Evolutionary conservation across 2,329 filamentous ascomycete genomes (phyloP), one percentile per base, ranked within the genome.

Genomic region (Dactylellina drechsleri): DNA sequence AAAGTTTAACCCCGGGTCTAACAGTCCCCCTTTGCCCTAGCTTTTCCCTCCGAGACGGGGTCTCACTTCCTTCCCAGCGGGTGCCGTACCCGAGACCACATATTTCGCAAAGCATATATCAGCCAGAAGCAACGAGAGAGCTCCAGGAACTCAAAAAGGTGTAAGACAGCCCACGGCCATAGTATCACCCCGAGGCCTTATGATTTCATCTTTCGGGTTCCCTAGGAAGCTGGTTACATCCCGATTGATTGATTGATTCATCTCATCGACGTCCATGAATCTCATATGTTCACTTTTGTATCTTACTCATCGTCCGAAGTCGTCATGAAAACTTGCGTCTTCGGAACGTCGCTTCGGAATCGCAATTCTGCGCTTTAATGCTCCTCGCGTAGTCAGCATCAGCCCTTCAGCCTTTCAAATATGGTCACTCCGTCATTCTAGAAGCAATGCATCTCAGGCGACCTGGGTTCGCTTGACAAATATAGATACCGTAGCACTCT

Each of bases 391-490:
- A 36, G 31, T 36, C 31, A 36, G 31, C 64, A 67, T 67, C 68
- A 74, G 68, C 68, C 68, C 62, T 74, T 66, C 68, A 74, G 68
- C 68, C 68, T 58, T 41, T 61, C 62, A 5, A 36, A 36, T 36
- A 36, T 36, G 6, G 6, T 36, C 31, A 36, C 31, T 36, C 10
- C 31, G 5, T 36, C 10, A 7, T 36, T 36, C 10, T 36, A 20
- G 12, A 8, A 50, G 56, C 49, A 59, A 6, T 12, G 43, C 13
- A 12, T 47, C 4, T n/a, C 13, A 3, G 16, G 43, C 16, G 43
- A 47, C 15, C 60, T 45, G 61, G 26, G 57, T 64, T 75, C 70
- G 64, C 58, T 64, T 67, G 71, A 75, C 64, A 75, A 75, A 75
- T 65, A 64, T 68, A 75, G 71, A 64, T 68, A 75, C 64, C 45